Percentiles rank a stretch among this genome's conserved stretches.
Evolutionary conservation across 257 asterid species (phyloP).

Genomic region (Penstemon eatonii): DNA sequence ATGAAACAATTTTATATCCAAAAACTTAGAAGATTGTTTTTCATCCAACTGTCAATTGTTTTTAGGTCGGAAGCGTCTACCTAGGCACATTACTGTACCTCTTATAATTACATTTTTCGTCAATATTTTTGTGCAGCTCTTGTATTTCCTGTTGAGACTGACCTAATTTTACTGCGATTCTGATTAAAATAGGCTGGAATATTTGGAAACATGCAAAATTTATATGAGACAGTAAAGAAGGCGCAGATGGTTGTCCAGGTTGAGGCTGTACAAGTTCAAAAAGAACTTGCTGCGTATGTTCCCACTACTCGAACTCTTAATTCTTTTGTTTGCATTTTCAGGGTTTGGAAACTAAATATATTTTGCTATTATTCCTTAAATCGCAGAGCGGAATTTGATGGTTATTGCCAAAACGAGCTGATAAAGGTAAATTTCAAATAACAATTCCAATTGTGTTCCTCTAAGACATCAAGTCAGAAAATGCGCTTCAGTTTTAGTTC

Average conservation of each 20-base stretch:
- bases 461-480: neutral
- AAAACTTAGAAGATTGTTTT: neutral
- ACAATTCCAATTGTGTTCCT: conserved; percentile 4
- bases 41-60: no score
- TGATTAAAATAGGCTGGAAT: conserved; percentile 74
- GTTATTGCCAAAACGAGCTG: conserved; percentile 88
- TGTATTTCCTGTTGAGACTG: conserved; percentile 11
- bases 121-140: conserved; percentile 15
- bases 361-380: conserved; percentile 22
- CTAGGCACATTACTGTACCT: neutral
- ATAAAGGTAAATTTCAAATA: conserved; percentile 58
- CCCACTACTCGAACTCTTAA: neutral
- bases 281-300: conserved; percentile 88
- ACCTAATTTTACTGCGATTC: conserved; percentile 16
- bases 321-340: neutral
- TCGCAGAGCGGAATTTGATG: conserved; percentile 96
- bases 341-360: neutral
- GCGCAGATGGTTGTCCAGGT: conserved; percentile 99
- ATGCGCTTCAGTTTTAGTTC: neutral
- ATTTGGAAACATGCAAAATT: conserved; percentile 93
- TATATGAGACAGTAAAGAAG: conserved; percentile 92
- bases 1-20: neutral
- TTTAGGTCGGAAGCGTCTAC: neutral
- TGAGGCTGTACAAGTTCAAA: conserved; percentile 92
- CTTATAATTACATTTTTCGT: conserved; percentile 1